Base-by-base conservation (phyloP, 1,139 yeast genomes). In the Blastobotrys arbuscula region DNA sequence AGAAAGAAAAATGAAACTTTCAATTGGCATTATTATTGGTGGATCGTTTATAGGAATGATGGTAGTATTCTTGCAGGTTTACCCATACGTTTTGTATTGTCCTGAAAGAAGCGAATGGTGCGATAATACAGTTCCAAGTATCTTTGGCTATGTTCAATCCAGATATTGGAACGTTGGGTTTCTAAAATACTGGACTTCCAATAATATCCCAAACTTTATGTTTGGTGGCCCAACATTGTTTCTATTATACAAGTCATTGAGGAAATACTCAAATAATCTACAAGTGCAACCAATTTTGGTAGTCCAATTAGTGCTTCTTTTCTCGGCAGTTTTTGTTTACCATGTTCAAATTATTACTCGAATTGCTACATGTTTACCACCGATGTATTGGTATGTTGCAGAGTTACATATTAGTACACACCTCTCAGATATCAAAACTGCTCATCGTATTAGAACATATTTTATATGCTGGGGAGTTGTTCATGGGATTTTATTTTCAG, bases 101-200 rank as follows among this genome's bases (percentile, higher is more conserved):
- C 83, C 86, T 0, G 74, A 70, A n/a, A 67, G 86, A 55, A 82
- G 83, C 1, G 84, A 75, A 53, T 92, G 97, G 97, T 92, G 98
- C 63, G 55, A 63, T 15, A 55, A 64, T 20, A 61, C 54, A 12
- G 42, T 83, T 0, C 88, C 89, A 2, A 76, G 85, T 31, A 71
- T 92, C 35, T 82, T 83, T 59, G 67, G 77, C n/a, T 87, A 74
- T 63, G 86, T 95, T 7, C 98, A 92, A 65, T 53, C 68, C 2
- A 74, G 81, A 55, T 90, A 92, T 65, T 92, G 98, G 98, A 77
- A 80, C 57, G 76, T 74, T 42, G 98, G 98, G 0, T 79, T 90
- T 49, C 66, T 92, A 45, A 72, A 69, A 42, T 92, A 92, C 65
- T 92, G 96, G 94, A 82, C 94, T 0, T 56, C 73, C 0, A 81